Conservation (phyloP, 2,329 filamentous ascomycete species). For the Monilinia laxa region DNA sequence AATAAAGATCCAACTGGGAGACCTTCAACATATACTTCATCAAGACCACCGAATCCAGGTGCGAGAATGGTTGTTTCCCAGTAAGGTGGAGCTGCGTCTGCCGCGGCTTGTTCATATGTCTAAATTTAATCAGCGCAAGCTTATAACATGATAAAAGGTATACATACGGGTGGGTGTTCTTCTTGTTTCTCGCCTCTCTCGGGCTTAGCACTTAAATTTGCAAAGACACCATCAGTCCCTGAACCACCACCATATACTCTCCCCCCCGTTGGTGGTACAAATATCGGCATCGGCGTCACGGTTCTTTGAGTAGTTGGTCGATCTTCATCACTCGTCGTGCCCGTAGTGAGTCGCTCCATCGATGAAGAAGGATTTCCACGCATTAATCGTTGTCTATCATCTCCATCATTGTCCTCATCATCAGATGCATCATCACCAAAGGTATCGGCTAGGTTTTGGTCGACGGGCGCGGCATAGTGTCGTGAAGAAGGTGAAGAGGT, state of each 20-base stretch:
- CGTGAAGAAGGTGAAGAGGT: slow-evolving; percentile 63
- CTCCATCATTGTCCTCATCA: slow-evolving; percentile 68
- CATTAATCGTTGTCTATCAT: slow-evolving; percentile 85
- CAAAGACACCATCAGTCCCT: slow-evolving; percentile 93
- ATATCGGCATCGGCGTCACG: slow-evolving; percentile 36
- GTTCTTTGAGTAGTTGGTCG: slow-evolving; percentile 34
- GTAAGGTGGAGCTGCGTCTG: slow-evolving; percentile 92
- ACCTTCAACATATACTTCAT: slow-evolving; percentile 96
- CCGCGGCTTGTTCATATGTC: slow-evolving; percentile 98
- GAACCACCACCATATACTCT: slow-evolving; percentile 69
- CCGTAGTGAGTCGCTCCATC: slow-evolving; percentile 36
- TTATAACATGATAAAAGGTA: slow-evolving; percentile 15
- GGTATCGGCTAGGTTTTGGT: slow-evolving; percentile 84
- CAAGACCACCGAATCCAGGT: slow-evolving; percentile 81
- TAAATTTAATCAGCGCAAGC: slow-evolving; percentile 43
- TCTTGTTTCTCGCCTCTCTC: slow-evolving; percentile 77
- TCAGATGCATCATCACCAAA: slow-evolving; percentile 83
- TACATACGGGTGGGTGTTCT: slow-evolving; percentile 88
- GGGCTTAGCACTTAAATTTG: slow-evolving; percentile 89
- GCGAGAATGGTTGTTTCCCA: slow-evolving; percentile 99
- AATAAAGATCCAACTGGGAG: slow-evolving; percentile 88
- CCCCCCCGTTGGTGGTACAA: slow-evolving; percentile 33
- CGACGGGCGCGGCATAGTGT: slow-evolving; percentile 50
- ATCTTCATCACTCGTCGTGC: slow-evolving; percentile 26
- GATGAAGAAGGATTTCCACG: slow-evolving; percentile 52